Evolutionary conservation across 768 basidiomycete genomes (phyloP).

Genomic region (Termitomyces sp.): DNA sequence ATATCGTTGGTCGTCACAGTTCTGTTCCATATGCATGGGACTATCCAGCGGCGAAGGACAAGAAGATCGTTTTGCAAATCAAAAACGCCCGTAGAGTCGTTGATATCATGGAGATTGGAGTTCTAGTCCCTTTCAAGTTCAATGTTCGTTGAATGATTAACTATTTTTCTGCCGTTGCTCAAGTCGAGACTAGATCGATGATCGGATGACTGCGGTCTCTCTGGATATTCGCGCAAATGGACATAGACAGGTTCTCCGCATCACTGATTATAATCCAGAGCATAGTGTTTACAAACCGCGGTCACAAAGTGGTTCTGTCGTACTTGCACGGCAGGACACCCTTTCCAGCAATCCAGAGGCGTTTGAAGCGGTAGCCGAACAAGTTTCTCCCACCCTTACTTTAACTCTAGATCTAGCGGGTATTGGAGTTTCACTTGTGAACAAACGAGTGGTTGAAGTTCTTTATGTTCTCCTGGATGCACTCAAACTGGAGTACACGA

Average conservation of each 20-base stretch:
- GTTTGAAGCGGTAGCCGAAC: constrained; percentile 82
- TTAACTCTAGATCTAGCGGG: constrained; percentile 79
- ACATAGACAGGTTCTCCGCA: constrained; percentile 75
- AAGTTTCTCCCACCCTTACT: constrained; percentile 57
- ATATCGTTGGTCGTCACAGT: constrained; percentile 52
- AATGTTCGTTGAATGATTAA: constrained; percentile 37
- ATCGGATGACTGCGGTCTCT: constrained; percentile 64
- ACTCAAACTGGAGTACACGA: constrained; percentile 79
- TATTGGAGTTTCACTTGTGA: constrained; percentile 88
- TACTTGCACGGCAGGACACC: constrained; percentile 61
- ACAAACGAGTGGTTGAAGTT: constrained; percentile 82
- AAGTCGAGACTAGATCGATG: constrained; percentile 34
- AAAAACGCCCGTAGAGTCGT: constrained; percentile 59
- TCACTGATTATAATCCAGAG: constrained; percentile 83
- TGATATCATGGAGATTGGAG: constrained; percentile 95
- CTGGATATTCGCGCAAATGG: constrained; percentile 91
- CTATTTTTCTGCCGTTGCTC: background rate
- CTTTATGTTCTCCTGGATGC: constrained; percentile 77
- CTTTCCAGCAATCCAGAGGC: constrained; percentile 63
- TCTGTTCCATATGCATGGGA: constrained; percentile 87
- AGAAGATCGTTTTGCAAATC: constrained; percentile 63
- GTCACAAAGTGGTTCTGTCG: constrained; percentile 36
- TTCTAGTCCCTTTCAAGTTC: constrained; percentile 86
- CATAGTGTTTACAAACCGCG: constrained; percentile 84
- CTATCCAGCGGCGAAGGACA: constrained; percentile 76